These are phyloP conservation scores for Digitaria exilis DNA, from an alignment of 202 grass and related monocot species.

Conservation along the genomic window DNA sequence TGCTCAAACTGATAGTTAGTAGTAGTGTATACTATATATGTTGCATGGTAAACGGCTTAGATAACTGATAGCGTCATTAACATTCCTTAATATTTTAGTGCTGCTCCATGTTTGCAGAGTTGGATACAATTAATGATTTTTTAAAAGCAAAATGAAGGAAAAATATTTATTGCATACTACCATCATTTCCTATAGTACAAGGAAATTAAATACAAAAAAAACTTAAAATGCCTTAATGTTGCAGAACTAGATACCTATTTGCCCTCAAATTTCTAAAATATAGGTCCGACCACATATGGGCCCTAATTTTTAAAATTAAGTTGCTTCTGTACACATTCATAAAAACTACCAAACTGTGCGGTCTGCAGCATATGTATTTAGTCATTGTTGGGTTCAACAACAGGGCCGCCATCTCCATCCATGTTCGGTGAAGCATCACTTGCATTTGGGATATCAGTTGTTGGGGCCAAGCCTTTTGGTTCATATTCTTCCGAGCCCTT, in stretches of 20 bases:
- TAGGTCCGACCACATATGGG: not conserved
- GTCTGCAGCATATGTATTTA: conserved; percentile 10
- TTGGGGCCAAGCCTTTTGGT: conserved; percentile 7
- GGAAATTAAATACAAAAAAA: conserved; percentile 21
- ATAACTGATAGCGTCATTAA: not conserved
- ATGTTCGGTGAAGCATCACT: conserved; percentile 3
- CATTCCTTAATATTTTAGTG: not conserved
- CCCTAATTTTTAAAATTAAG: conserved; percentile 4
- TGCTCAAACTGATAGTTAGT: not conserved
- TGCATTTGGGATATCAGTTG: conserved; percentile 35
- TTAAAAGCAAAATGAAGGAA: not conserved
- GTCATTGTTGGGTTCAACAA: conserved; percentile 15
- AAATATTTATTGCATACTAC: not conserved
- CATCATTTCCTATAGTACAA: conserved; percentile 1
- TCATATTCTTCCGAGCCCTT: conserved; percentile 37
- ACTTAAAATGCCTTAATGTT: conserved; percentile 12
- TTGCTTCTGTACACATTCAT: not conserved
- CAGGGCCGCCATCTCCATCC: conserved; percentile 10
- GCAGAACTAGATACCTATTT: not conserved
- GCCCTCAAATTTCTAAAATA: not conserved
- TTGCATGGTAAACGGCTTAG: not conserved
- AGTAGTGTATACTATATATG: conserved; percentile 19
- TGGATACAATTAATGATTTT: not conserved
- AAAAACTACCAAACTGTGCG: not conserved
- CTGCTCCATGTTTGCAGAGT: not conserved